Percentiles rank a stretch among this genome's conserved stretches.
phyloP scores from a whole-genome alignment of 805 yeast species.

The Jamesozyma spencerorum region DNA sequence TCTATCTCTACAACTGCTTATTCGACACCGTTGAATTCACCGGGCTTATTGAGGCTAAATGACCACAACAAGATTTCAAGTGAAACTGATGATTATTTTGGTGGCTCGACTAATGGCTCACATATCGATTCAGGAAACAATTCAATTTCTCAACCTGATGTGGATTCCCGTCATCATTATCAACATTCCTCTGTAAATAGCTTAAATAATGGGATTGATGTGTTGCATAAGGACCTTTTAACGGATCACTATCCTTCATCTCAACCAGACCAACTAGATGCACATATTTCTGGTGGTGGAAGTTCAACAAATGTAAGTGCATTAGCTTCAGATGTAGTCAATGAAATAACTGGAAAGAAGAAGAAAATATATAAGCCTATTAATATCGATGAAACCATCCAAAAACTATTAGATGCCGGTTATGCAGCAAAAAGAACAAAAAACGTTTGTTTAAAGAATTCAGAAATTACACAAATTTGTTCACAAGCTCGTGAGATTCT shows the following conservation, averaged over 20 bases:
- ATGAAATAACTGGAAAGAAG: constrained; percentile 6
- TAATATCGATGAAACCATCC: constrained; percentile 83
- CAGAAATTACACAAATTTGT: constrained; percentile 85
- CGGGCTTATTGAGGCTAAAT: constrained; percentile 15
- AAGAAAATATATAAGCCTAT: constrained; percentile 27
- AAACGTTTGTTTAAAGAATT: constrained; percentile 75
- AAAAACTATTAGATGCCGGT: constrained; percentile 88
- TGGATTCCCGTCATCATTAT: constrained; percentile 1
- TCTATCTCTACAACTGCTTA: constrained; percentile 25
- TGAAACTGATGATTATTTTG: constrained; percentile 17
- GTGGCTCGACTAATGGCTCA: neutral
- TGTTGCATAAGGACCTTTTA: neutral
- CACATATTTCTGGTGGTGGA: neutral
- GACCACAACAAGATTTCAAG: neutral
- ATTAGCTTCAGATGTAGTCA: neutral
- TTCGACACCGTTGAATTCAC: constrained; percentile 29
- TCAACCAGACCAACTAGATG: neutral
- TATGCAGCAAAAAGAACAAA: constrained; percentile 91
- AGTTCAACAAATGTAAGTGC: neutral
- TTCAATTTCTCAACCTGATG: neutral
- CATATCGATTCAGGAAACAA: neutral
- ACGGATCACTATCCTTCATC: constrained; percentile 2
- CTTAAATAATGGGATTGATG: neutral
- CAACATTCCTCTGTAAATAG: constrained; percentile 3
- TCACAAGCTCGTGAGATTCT: constrained; percentile 82